Evolutionary conservation across 2,329 filamentous ascomycete genomes (phyloP).

Genomic region (Cercospora sojina): DNA sequence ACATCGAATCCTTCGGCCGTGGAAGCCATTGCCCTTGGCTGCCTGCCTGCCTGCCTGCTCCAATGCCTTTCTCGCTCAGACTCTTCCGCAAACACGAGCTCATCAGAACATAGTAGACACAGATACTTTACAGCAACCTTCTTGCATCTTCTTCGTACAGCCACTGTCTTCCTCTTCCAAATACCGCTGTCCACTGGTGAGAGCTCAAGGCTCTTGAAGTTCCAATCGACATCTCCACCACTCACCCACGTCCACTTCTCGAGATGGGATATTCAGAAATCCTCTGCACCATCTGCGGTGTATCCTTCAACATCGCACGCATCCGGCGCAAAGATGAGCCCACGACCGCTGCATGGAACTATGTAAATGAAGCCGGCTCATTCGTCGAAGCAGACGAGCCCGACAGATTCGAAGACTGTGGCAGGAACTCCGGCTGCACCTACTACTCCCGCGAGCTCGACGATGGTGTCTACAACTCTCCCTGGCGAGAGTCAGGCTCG

Average conservation of each 20-base stretch:
- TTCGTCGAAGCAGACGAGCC: not conserved
- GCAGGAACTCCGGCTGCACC: conserved; percentile 4
- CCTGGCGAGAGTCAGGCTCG: not conserved
- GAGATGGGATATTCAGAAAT: conserved; percentile 6
- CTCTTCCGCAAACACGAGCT: too few relatives aligned
- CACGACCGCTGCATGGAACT: conserved; percentile 9
- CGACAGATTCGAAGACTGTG: conserved; percentile 2
- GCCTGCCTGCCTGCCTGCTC: not conserved
- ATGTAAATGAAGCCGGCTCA: not conserved
- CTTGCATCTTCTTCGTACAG: too few relatives aligned
- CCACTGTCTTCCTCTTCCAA: too few relatives aligned
- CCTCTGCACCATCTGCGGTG: conserved; percentile 19
- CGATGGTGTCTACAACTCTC: not conserved
- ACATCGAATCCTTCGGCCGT: not conserved
- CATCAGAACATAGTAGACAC: too few relatives aligned
- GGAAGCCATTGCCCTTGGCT: not conserved
- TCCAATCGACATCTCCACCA: too few relatives aligned
- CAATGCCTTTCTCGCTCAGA: too few relatives aligned
- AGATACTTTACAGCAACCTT: too few relatives aligned
- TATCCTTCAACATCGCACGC: conserved; percentile 18
- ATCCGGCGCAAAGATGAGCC: conserved; percentile 8
- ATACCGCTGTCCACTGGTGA: too few relatives aligned
- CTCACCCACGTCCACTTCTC: not conserved
- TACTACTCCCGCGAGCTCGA: not conserved
- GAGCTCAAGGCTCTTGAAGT: too few relatives aligned